phyloP scores from a whole-genome alignment of 2,329 filamentous ascomycete species.

The Orbilia brochopaga region DNA sequence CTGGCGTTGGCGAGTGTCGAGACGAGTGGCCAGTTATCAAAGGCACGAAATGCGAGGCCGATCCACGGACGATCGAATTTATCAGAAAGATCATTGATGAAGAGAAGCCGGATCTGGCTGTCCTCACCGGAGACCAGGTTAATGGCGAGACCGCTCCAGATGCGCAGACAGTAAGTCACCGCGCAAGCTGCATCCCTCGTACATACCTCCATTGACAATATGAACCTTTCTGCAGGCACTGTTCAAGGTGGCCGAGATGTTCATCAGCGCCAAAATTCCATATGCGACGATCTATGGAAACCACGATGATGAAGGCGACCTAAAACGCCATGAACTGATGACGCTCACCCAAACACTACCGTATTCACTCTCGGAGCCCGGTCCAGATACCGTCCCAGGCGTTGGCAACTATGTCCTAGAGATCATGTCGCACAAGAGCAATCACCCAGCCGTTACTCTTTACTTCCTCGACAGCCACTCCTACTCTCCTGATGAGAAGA shows the following conservation, averaged over 20 bases:
- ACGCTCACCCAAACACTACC: slow-evolving; percentile 82
- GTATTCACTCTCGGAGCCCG: slow-evolving; percentile 83
- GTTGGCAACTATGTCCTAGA: slow-evolving; percentile 96
- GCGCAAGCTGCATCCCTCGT: slow-evolving; percentile 4
- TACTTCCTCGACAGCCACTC: slow-evolving; percentile 93
- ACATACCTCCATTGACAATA: slow-evolving; percentile 1
- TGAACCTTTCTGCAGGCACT: slow-evolving; percentile 67
- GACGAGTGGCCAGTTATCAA: slow-evolving; percentile 72
- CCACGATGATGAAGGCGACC: slow-evolving; percentile 88
- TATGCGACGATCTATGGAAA: slow-evolving; percentile 96
- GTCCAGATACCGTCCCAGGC: slow-evolving; percentile 76
- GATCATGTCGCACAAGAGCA: slow-evolving; percentile 77
- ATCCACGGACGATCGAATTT: slow-evolving; percentile 89
- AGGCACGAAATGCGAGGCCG: slow-evolving; percentile 77
- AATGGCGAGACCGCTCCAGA: slow-evolving; percentile 93
- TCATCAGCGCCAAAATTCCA: slow-evolving; percentile 85
- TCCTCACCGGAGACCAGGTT: slow-evolving; percentile 91
- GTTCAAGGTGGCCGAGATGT: slow-evolving; percentile 86
- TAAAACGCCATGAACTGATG: slow-evolving; percentile 81
- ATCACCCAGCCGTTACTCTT: slow-evolving; percentile 90
- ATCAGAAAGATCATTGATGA: slow-evolving; percentile 82
- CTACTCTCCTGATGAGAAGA: slow-evolving; percentile 86
- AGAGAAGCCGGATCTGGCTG: slow-evolving; percentile 89
- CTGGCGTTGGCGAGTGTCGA: slow-evolving; percentile 81
- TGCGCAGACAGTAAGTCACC: slow-evolving; percentile 73